Percentiles rank a stretch among this genome's conserved stretches.
Evolutionary conservation across 176 grass and related monocot genomes (phyloP).

Genomic region (Neostapfia colusana): DNA sequence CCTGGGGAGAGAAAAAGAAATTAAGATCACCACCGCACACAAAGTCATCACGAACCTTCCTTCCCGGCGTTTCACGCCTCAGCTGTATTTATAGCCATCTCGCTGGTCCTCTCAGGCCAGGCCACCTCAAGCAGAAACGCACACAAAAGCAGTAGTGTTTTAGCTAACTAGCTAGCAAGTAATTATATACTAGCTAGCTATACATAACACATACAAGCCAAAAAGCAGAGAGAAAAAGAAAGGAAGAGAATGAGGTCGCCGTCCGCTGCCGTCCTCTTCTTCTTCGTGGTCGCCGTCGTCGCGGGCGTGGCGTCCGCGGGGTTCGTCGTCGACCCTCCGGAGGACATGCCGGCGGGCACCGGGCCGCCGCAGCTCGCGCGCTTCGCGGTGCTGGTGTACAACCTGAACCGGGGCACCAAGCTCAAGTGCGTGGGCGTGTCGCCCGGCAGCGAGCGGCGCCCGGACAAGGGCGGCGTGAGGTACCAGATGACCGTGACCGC

Average conservation of each 20-base stretch:
- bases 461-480: constrained; percentile 30
- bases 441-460: neutral
- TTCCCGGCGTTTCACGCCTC: constrained; percentile 23
- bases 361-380: constrained; percentile 16
- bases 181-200: neutral
- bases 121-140: constrained; percentile 11
- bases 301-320: neutral
- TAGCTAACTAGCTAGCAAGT: constrained; percentile 1
- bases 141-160: neutral
- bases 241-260: constrained; percentile 29
- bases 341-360: constrained; percentile 23
- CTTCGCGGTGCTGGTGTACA: constrained; percentile 51
- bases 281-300: neutral
- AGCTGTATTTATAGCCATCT: constrained; percentile 18
- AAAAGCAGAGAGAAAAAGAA: neutral
- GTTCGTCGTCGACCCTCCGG: neutral
- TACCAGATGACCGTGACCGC: constrained; percentile 39
- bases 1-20: neutral
- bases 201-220: neutral
- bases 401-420: constrained; percentile 26
- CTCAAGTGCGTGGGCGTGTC: constrained; percentile 30
- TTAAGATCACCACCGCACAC: constrained; percentile 24
- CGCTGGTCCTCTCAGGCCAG: neutral
- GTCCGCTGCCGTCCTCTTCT: neutral
- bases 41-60: constrained; percentile 31